Percentiles rank a stretch among this genome's conserved stretches.
Conservation (phyloP, 345 rosid genomes). For the Citrus hindsii region DNA sequence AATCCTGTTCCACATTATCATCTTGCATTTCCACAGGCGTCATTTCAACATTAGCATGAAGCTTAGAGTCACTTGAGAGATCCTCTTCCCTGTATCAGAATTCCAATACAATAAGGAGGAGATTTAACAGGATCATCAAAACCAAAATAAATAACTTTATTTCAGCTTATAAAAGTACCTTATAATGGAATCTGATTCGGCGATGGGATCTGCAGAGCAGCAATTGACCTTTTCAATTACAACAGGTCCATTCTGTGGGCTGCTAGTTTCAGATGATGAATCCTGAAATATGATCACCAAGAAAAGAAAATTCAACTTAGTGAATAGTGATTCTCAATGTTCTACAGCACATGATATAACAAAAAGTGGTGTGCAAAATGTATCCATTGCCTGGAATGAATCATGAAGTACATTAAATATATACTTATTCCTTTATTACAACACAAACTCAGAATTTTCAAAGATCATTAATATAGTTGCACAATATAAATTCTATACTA, state of each 20-base stretch:
- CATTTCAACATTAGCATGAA: constrained; percentile 39
- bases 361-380: not conserved
- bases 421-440: not conserved
- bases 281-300: constrained; percentile 39
- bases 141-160: constrained; percentile 8
- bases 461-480: not conserved
- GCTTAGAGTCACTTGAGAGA: constrained; percentile 31
- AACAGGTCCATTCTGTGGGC: constrained; percentile 52
- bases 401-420: not conserved
- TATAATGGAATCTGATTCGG: constrained; percentile 33
- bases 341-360: not conserved
- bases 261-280: constrained; percentile 44
- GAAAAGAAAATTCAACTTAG: not conserved
- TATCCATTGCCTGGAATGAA: not conserved
- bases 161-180: constrained; percentile 42
- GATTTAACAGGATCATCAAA: constrained; percentile 12
- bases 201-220: constrained; percentile 27
- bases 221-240: constrained; percentile 39
- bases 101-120: constrained; percentile 17
- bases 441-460: not conserved
- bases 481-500: not conserved
- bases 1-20: constrained; percentile 29
- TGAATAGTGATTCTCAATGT: not conserved
- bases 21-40: constrained; percentile 28
- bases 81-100: constrained; percentile 46